Evolutionary conservation across 306 rosid genomes (phyloP).

Genomic region (Pueraria montana): DNA sequence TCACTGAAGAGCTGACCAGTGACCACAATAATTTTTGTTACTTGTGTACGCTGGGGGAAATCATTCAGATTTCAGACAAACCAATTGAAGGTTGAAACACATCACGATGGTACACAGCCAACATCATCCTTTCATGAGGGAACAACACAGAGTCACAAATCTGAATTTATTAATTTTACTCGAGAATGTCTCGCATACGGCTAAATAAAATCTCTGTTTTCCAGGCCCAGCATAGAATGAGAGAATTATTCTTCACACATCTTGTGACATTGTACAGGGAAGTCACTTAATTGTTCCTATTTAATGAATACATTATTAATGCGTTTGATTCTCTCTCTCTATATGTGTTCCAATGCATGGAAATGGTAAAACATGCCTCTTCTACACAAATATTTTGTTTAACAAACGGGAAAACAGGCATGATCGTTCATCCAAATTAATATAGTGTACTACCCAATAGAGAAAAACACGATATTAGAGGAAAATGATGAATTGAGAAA

Average conservation of each 20-base stretch:
- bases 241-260: constrained; percentile 38
- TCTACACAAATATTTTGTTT: background rate
- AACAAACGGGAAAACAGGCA: background rate
- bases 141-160: constrained; percentile 5
- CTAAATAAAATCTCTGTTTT: constrained; percentile 14
- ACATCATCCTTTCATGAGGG: constrained; percentile 21
- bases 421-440: background rate
- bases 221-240: constrained; percentile 12
- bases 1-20: background rate
- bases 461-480: background rate
- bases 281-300: background rate
- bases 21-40: constrained; percentile 20
- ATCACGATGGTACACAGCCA: background rate
- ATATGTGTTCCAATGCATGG: background rate
- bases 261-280: constrained; percentile 4
- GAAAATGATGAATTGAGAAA: background rate
- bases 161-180: constrained; percentile 17
- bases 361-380: background rate
- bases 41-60: constrained; percentile 6
- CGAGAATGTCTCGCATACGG: constrained; percentile 8
- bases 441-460: background rate
- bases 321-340: background rate
- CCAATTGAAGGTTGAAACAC: constrained; percentile 15
- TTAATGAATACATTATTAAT: background rate
- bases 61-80: constrained; percentile 34